Evolutionary conservation across 2,329 filamentous ascomycete genomes (phyloP).

Genomic region (Penicillium sp.): DNA sequence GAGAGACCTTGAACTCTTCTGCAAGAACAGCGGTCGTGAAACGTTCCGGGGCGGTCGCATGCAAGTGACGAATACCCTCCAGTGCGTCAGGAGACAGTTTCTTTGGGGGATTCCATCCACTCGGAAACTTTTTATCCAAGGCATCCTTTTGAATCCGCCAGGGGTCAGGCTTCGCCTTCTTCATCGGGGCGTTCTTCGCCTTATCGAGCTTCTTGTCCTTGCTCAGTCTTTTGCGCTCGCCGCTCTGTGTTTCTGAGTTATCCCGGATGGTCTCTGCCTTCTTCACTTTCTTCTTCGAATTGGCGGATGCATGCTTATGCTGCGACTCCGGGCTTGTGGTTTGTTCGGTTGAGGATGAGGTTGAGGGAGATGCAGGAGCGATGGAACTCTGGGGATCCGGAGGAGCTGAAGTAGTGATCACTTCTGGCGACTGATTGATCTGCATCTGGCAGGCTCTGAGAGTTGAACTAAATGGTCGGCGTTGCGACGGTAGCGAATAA

Average conservation of each 20-base stretch:
- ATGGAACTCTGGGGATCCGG: not conserved
- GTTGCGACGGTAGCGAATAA: constrained; percentile 5
- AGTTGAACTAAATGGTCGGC: constrained; percentile 13
- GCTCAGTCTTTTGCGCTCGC: constrained; percentile 6
- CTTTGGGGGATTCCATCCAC: constrained; percentile 78
- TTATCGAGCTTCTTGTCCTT: constrained; percentile 12
- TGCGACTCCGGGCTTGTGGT: not conserved
- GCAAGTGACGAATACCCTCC: constrained; percentile 82
- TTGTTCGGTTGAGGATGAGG: not conserved
- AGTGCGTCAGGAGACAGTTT: constrained; percentile 88
- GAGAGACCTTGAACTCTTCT: constrained; percentile 78
- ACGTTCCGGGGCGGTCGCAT: constrained; percentile 72
- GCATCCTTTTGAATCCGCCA: constrained; percentile 80
- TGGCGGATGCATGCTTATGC: not conserved
- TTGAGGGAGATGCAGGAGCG: not conserved
- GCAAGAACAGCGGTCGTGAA: constrained; percentile 77
- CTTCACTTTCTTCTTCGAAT: not conserved
- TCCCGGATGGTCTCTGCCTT: not conserved
- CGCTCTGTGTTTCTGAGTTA: not conserved
- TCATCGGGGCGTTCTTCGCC: constrained; percentile 7
- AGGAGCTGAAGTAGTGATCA: not conserved
- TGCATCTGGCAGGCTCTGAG: constrained; percentile 1
- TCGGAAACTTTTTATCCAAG: constrained; percentile 75
- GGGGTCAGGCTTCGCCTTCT: constrained; percentile 44
- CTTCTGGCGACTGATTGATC: constrained; percentile 1